Evolutionary conservation across 257 asterid species (phyloP), one percentile per base, ranked within the genome.

Genomic region (Forsythia suspensa): DNA sequence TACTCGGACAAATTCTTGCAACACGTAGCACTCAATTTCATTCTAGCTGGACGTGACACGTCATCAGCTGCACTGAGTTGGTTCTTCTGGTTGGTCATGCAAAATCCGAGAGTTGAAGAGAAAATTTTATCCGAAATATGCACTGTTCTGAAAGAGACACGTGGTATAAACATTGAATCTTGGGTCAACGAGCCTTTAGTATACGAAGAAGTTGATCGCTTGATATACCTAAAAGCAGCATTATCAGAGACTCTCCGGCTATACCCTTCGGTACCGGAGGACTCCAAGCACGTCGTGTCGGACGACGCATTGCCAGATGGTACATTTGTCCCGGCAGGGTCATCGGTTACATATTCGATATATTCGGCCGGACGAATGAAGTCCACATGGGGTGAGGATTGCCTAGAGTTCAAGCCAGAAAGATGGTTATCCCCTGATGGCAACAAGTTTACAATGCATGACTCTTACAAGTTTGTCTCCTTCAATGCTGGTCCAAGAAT

Each of bases 21-120:
- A 69, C 90, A 91, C 75, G 97, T 94, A 88, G 98, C 98, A 5
- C 97, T 94, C 73, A 94, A 89, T 69, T 94, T 94, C 91, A 91
- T 94, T 89, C 91, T 94, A 82, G 98, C 98, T 36, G 98, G 98
- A 61, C 89, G 98, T 0, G 98, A 94, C 91, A 94, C 98, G 48
- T 94, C 98, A 37, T 92, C 98, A 0, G 98, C 87, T 0, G 98
- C 98, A 2, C 84, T 94, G 59, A 90, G 97, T 85, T 94, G 98
- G 98, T 94, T 92, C 88, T 94, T 94, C 85, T 94, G 97, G 97
- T 86, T 88, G 72, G 80, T 90, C 78, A 90, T 84, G 36, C 94
- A 92, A 55, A 88, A 92, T 24, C 96, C 97, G 5, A 71, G 79
- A 51, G 90, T 89, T 39, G 97, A 94, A 74, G 84, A 78, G 4